Evolutionary conservation across 495 filamentous ascomycete genomes (phyloP).

Genomic region (Lineolata rhizophorae): DNA sequence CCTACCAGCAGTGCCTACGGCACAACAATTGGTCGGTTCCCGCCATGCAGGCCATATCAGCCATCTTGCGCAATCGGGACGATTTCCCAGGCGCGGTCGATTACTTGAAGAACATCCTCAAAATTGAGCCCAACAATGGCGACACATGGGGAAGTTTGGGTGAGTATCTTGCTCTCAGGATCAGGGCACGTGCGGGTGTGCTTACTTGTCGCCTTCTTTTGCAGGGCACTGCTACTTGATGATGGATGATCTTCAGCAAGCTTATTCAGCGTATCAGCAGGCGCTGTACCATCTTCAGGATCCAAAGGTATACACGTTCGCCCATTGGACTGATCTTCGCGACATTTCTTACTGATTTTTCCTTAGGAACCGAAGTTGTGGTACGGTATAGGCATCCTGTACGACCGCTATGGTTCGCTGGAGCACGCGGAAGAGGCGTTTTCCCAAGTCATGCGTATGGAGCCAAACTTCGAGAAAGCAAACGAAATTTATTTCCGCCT

Average conservation of each 20-base stretch:
- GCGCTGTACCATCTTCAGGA: constrained; percentile 83
- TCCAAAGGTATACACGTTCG: constrained; percentile 86
- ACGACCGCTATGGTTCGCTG: constrained; percentile 89
- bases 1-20: constrained; percentile 73
- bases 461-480: constrained; percentile 93
- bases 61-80: constrained; percentile 75
- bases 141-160: constrained; percentile 94
- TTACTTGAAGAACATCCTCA: constrained; percentile 75
- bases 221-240: constrained; percentile 88
- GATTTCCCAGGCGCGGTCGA: constrained; percentile 89
- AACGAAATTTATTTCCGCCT: constrained; percentile 98
- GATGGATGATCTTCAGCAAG: constrained; percentile 97
- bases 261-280: constrained; percentile 94
- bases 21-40: constrained; percentile 77
- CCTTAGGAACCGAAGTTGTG: constrained; percentile 75
- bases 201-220: constrained; percentile 1
- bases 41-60: constrained; percentile 86
- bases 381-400: constrained; percentile 97
- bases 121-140: constrained; percentile 70
- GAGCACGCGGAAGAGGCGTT: constrained; percentile 98
- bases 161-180: constrained; percentile 24
- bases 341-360: constrained; percentile 1
- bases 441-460: constrained; percentile 97
- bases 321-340: constrained; percentile 12
- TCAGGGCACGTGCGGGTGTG: neutral